A percentile compares a stretch with the other conserved stretches of the same genome.
These are phyloP conservation scores for Lactifluus subvellereus DNA, from an alignment of 768 basidiomycete genomes.

Conservation along the genomic window DNA sequence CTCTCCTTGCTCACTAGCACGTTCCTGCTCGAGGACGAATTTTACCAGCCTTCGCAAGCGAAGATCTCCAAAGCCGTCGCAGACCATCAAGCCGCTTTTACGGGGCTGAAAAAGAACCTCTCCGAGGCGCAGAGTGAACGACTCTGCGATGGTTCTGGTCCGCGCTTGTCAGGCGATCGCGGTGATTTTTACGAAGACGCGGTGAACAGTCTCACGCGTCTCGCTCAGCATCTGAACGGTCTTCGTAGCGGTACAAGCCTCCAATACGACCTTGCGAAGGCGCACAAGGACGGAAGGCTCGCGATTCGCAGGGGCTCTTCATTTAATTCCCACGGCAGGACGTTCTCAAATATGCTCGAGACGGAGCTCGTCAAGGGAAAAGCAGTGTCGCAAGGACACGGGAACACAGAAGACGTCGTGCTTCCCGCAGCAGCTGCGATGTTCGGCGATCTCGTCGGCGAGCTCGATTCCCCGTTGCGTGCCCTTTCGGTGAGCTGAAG, in stretches of 20 bases:
- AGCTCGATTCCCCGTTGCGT: conserved; percentile 70
- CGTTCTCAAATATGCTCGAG: not conserved
- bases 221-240: conserved; percentile 93
- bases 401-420: conserved; percentile 34
- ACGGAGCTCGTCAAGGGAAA: conserved; percentile 24
- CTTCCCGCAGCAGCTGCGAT: conserved; percentile 60
- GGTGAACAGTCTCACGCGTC: conserved; percentile 76
- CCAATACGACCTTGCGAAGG: conserved; percentile 76
- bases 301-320: conserved; percentile 27
- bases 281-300: conserved; percentile 44
- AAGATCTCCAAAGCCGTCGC: conserved; percentile 76
- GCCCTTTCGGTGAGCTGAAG: conserved; percentile 55
- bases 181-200: conserved; percentile 77
- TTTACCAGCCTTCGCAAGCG: conserved; percentile 49
- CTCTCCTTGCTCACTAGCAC: conserved; percentile 74
- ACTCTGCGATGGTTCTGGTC: conserved; percentile 34
- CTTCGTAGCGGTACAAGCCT: conserved; percentile 77
- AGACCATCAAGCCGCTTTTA: conserved; percentile 85
- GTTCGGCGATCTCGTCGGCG: conserved; percentile 76
- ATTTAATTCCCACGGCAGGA: not conserved
- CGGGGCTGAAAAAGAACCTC: conserved; percentile 78
- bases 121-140: conserved; percentile 87
- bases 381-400: conserved; percentile 7
- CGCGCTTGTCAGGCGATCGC: conserved; percentile 18
- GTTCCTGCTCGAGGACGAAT: conserved; percentile 74